Conservation (phyloP, 2,329 filamentous ascomycete species). For the Paramyrothecium roridum region DNA sequence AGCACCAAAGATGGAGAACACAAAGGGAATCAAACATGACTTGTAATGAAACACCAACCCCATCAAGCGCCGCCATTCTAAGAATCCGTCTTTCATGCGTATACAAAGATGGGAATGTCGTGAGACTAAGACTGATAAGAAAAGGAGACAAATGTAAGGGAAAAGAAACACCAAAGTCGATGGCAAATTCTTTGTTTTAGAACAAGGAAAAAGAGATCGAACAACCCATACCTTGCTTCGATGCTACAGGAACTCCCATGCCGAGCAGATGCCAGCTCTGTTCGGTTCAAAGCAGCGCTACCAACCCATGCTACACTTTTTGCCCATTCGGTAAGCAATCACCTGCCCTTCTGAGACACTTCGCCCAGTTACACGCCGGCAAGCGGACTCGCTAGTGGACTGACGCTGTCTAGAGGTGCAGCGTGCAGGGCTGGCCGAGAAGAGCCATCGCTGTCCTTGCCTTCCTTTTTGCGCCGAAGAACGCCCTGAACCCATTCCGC, state of each 20-base stretch:
- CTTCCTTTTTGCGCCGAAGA: conserved; percentile 55
- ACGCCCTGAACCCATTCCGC: conserved; percentile 78
- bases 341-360: not conserved
- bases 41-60: not conserved
- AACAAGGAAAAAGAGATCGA: conserved; percentile 3
- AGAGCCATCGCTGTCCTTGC: conserved; percentile 41
- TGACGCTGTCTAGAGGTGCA: conserved; percentile 75
- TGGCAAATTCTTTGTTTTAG: not conserved
- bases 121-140: conserved; percentile 5
- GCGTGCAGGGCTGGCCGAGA: conserved; percentile 82
- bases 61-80: conserved; percentile 9
- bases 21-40: conserved; percentile 9
- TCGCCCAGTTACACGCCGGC: conserved; percentile 6
- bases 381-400: conserved; percentile 43
- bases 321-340: not conserved
- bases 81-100: conserved; percentile 15
- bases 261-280: conserved; percentile 24
- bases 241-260: conserved; percentile 6
- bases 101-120: conserved; percentile 11
- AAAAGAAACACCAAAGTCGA: not conserved
- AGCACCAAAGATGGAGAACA: not conserved
- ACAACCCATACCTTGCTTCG: conserved; percentile 6
- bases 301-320: not conserved
- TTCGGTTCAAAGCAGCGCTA: conserved; percentile 10
- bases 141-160: conserved; percentile 5